These are phyloP conservation scores for Colletotrichum melonis DNA, from an alignment of 2,329 filamentous ascomycete species.

Conservation along the genomic window DNA sequence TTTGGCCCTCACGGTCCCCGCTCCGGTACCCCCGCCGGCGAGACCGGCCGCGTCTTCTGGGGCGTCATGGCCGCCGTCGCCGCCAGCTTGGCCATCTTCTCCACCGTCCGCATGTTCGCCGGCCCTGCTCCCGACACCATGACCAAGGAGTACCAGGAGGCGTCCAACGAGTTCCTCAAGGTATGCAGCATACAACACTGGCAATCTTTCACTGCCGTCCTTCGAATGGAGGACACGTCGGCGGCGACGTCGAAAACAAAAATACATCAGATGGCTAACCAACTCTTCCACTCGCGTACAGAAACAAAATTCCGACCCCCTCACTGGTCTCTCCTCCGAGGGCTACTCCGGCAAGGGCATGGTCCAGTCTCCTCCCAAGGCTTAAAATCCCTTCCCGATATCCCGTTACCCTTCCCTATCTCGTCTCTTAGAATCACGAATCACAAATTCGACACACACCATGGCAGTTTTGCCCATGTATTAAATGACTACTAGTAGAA, in stretches of 20 bases:
- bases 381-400: constrained; percentile 49
- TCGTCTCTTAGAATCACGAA: constrained; percentile 36
- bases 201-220: too few relatives aligned
- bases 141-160: constrained; percentile 98
- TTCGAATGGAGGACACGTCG: not conserved
- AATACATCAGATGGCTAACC: too few relatives aligned
- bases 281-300: constrained; percentile 49
- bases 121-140: constrained; percentile 83
- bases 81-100: constrained; percentile 78
- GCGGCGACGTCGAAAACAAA: too few relatives aligned
- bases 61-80: constrained; percentile 77
- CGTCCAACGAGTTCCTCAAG: constrained; percentile 92
- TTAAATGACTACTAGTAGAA: constrained; percentile 45
- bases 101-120: constrained; percentile 76
- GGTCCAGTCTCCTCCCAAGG: constrained; percentile 76
- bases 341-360: constrained; percentile 82
- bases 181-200: constrained; percentile 54
- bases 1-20: constrained; percentile 97
- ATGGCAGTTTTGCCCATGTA: constrained; percentile 44
- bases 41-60: constrained; percentile 81
- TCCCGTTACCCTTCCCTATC: constrained; percentile 28
- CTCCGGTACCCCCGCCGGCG: constrained; percentile 83
- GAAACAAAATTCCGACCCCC: constrained; percentile 86
- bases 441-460: constrained; percentile 30
- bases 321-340: constrained; percentile 84